Base-by-base conservation (phyloP, 1,139 yeast species). In the Meyerozyma smithsonii region DNA sequence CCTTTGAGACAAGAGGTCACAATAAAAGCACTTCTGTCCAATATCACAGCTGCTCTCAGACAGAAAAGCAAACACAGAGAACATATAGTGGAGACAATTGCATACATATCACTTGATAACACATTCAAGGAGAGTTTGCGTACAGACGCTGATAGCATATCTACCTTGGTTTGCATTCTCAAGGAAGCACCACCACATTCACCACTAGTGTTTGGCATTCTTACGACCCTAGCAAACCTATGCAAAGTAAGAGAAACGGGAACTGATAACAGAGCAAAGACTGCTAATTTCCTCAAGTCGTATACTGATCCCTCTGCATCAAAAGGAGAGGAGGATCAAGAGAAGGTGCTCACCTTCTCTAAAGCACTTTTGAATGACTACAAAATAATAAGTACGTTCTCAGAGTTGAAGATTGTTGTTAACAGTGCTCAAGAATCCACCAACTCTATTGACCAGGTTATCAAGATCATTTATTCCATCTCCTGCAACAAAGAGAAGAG, bases 391-490 rank as follows among this genome's bases (percentile, higher is more conserved):
- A 58, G 52, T 2, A 44, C 52, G 1, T 35, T 66, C n/a, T 50
- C 64, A 3, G 54, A 50, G 23, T 42, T 66, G 12, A 65, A 63
- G 40, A 51, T 48, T 0, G 42, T 40, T 36, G 44, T 44, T 32
- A 42, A 49, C 14, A 54, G 54, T 20, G 42, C 46, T 4, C 49
- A 49, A 8, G 47, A 42, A 28, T 17, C 15, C 2, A 46, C 45
- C 35, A 49, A 43, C 20, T 32, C 50, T 8, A 33, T 51, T 4
- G 50, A 45, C 24, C 59, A 54, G 20, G 43, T 59, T 8, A 49
- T 65, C 11, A 37, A 35, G 5, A 54, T 68, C 3, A 49, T 67
- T 2, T 49, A 55, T 39, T 52, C 52, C 51, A 46, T 67, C 2
- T 50, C 72, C 0, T 35, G 44, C 6, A 59, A 54, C 33, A 68